Base-by-base conservation (phyloP, 2,329 filamentous ascomycete genomes). In the Xylaria sp. region DNA sequence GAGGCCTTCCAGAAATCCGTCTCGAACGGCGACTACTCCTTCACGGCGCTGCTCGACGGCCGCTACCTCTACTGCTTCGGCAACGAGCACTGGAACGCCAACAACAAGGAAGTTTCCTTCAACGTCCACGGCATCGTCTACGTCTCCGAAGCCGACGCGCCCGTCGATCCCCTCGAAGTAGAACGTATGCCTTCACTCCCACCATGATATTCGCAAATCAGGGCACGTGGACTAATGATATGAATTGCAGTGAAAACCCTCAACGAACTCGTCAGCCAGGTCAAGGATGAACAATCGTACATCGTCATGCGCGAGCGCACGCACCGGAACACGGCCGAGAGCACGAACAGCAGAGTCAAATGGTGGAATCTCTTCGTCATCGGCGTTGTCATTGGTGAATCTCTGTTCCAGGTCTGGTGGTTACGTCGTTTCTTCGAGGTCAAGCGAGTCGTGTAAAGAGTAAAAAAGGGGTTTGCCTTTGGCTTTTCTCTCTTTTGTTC, bases 291-390 rank as follows among this genome's bases (percentile, higher is more conserved):
- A 80, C 94, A 99, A 79, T 86, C 88, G 68, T 99, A 99, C 80
- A 97, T 99, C 71, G 87, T 99, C 64, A 79, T 97, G 60, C 89
- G 94, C 69, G 94, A 99, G 80, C 85, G 94, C 72, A 96, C 91
- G 68, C 94, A 99, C 82, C 86, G 94, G 74, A 99, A 99, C 80
- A 99, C 94, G 8, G 94, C 94, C 65, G 94, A 99, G 81, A 97
- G 92, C 83, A 99, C 94, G 71, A 99, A 99, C 77, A 84, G 86
- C 68, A 85, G 94, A 67, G 94, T 99, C 74, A 99, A 99, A 82
- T 99, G 94, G 94, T 99, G 94, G 94, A 97, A 94, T 76, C 84
- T 97, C 69, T 97, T 97, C 77, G 92, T 99, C 77, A 86, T 99
- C 66, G 83, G 86, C 59, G 87, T 97, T 54, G 84, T 99, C 64